phyloP scores from a whole-genome alignment of 2,329 filamentous ascomycete species.

The Coniochaeta sp. region DNA sequence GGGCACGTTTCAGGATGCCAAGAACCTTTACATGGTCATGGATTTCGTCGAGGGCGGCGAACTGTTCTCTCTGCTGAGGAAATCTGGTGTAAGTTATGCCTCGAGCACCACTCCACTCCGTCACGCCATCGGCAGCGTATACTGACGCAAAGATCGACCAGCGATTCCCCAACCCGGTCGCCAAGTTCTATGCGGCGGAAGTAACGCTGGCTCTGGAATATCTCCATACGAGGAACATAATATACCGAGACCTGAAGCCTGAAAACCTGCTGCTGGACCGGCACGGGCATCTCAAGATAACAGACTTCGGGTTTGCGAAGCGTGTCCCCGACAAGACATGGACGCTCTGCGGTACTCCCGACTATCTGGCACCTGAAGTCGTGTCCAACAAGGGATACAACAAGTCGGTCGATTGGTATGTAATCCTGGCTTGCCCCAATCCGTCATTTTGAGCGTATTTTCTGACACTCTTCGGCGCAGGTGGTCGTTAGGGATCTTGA shows the following conservation, averaged over 20 bases:
- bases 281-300: constrained; percentile 93
- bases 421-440: not conserved
- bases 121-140: not conserved
- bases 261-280: constrained; percentile 89
- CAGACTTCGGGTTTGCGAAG: constrained; percentile 98
- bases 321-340: constrained; percentile 98
- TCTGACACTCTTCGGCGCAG: constrained; percentile 33
- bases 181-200: constrained; percentile 98
- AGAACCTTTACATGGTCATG: constrained; percentile 99
- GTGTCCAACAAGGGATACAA: constrained; percentile 99
- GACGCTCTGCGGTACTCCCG: constrained; percentile 95
- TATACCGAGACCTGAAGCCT: constrained; percentile 94
- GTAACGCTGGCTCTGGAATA: constrained; percentile 95
- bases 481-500: constrained; percentile 97
- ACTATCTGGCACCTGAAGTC: constrained; percentile 95
- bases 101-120: not conserved
- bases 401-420: constrained; percentile 97
- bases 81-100: constrained; percentile 64
- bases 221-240: constrained; percentile 88
- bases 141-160: constrained; percentile 28
- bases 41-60: constrained; percentile 99
- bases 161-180: constrained; percentile 97
- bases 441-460: constrained; percentile 3
- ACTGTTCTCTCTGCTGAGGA: constrained; percentile 88
- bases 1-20: constrained; percentile 95